These are phyloP conservation scores for Paratinospora sagittata DNA, from an alignment of 164 flowering plant species.

Conservation along the genomic window DNA sequence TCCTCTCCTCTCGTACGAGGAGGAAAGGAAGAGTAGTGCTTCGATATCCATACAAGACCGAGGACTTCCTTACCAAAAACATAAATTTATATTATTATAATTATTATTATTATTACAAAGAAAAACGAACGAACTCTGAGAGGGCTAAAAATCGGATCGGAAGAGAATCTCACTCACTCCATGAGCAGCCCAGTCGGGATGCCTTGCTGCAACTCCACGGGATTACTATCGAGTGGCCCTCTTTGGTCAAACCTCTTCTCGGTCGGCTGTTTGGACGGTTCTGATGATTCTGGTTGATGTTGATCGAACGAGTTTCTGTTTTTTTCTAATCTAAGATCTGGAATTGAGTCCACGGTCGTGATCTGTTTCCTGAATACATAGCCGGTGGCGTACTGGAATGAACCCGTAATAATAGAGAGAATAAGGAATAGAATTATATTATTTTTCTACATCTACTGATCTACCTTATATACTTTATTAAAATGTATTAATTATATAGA, in stretches of 20 bases:
- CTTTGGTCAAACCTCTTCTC: not conserved
- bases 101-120: no score
- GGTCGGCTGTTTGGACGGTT: not conserved
- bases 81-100: not conserved
- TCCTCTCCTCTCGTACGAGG: slow-evolving; percentile 13
- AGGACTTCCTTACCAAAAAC: not conserved
- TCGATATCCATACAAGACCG: slow-evolving; percentile 9
- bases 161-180: not conserved
- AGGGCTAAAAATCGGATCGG: not conserved
- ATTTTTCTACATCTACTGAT: no score
- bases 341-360: not conserved
- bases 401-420: not conserved
- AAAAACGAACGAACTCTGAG: no score
- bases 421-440: not conserved
- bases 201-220: not conserved
- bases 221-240: not conserved
- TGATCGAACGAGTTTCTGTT: not conserved
- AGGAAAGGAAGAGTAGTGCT: not conserved
- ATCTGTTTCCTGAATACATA: not conserved
- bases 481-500: not conserved
- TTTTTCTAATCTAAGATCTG: no score
- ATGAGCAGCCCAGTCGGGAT: not conserved
- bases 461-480: not conserved
- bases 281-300: not conserved
- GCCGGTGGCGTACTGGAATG: not conserved